These are phyloP conservation scores for Brettanomyces sp. DNA, from an alignment of 805 yeast genomes.

Conservation along the genomic window DNA sequence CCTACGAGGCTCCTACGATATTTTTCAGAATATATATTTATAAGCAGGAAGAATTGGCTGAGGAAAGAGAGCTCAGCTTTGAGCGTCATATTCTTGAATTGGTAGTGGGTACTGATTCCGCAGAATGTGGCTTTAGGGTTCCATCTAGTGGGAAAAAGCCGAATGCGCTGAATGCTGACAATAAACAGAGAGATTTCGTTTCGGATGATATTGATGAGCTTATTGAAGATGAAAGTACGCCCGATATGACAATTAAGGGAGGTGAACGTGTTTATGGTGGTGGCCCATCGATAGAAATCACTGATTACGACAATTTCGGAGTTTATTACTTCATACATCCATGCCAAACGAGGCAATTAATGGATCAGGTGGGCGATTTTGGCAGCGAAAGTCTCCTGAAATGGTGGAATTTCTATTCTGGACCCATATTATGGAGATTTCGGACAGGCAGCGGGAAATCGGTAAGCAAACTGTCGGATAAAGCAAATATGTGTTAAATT, in stretches of 20 bases:
- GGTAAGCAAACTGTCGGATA: too few species aligned
- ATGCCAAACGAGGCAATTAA: constrained; percentile 7
- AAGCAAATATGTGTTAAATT: too few species aligned
- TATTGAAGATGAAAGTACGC: too few species aligned
- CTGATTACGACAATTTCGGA: background rate
- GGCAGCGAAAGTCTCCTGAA: background rate
- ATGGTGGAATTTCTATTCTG: constrained; percentile 6
- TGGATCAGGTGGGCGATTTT: background rate
- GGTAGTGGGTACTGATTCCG: background rate
- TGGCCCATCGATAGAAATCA: background rate
- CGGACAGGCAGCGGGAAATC: background rate
- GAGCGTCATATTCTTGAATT: background rate
- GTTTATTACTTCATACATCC: constrained; percentile 11
- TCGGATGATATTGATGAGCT: too few species aligned
- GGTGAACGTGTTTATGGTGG: background rate
- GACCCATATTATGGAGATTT: background rate
- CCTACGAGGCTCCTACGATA: background rate
- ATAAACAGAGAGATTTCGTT: too few species aligned
- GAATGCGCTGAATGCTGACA: too few species aligned
- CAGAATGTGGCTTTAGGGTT: too few species aligned
- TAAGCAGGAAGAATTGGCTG: background rate
- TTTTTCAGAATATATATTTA: background rate
- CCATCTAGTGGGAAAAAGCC: too few species aligned
- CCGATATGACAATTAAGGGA: background rate
- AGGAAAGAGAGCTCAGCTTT: background rate